phyloP scores from a whole-genome alignment of 768 basidiomycete species.

The Dendrothele bispora region DNA sequence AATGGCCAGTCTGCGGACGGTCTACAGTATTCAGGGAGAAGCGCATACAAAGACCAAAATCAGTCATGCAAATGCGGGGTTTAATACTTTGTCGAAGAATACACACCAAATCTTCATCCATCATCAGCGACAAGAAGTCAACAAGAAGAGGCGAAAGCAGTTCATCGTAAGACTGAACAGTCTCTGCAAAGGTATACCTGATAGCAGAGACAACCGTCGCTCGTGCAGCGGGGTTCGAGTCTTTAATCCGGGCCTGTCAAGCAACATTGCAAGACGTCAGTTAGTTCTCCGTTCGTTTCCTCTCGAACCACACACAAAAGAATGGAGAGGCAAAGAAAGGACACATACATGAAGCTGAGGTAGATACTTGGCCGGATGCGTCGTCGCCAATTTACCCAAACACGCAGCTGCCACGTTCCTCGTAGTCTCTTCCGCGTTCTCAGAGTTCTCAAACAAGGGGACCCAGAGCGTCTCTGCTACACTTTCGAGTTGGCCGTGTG shows the following conservation, averaged over 20 bases:
- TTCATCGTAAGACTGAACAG: constrained; percentile 84
- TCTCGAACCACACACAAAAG: background rate
- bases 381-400: constrained; percentile 91
- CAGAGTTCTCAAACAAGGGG: constrained; percentile 89
- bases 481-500: constrained; percentile 77
- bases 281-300: background rate
- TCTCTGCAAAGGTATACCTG: constrained; percentile 91
- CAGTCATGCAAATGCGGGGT: no score
- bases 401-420: constrained; percentile 96
- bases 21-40: constrained; percentile 41
- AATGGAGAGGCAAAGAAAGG: background rate
- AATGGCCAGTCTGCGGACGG: constrained; percentile 85
- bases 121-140: constrained; percentile 89
- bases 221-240: constrained; percentile 67
- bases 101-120: constrained; percentile 83
- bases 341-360: constrained; percentile 83
- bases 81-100: background rate
- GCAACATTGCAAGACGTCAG: background rate
- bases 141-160: constrained; percentile 84
- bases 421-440: constrained; percentile 86
- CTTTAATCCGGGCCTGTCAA: constrained; percentile 61
- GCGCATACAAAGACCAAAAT: background rate
- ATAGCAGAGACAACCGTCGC: constrained; percentile 93
- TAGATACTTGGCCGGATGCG: constrained; percentile 86
- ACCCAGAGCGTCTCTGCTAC: constrained; percentile 91